Evolutionary conservation across 75 land plant species (phyloP).

Genomic region (Pinus taeda): DNA sequence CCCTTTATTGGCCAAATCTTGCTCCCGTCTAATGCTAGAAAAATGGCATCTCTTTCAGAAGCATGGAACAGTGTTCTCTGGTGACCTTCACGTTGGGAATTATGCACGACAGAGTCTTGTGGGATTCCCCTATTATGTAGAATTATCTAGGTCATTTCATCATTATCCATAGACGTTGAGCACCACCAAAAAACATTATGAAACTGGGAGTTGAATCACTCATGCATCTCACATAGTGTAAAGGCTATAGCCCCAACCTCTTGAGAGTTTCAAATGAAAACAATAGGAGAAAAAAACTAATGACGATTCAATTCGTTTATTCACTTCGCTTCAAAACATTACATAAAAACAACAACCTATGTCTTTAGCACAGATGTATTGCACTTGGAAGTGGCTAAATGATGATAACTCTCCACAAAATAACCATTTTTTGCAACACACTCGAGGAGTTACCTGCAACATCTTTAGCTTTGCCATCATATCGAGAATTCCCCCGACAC

Average conservation of each 20-base stretch:
- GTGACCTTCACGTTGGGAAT: constrained; percentile 60
- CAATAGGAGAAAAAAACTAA: too few relatives aligned
- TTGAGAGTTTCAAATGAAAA: too few relatives aligned
- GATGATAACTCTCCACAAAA: not conserved
- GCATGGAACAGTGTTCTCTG: constrained; percentile 75
- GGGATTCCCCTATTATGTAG: too few relatives aligned
- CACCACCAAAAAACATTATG: too few relatives aligned
- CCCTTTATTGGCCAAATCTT: constrained; percentile 79
- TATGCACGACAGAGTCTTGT: constrained; percentile 57
- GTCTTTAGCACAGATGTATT: not conserved
- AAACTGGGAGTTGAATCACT: too few relatives aligned
- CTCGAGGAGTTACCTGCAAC: not conserved
- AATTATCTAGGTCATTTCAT: too few relatives aligned
- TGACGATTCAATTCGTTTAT: too few relatives aligned
- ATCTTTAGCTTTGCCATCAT: not conserved
- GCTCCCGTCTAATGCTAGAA: constrained; percentile 61
- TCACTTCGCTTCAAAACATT: too few relatives aligned
- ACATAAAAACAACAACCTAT: not conserved
- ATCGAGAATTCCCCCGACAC: not conserved
- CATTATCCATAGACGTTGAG: too few relatives aligned
- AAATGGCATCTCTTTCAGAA: constrained; percentile 68
- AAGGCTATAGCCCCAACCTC: too few relatives aligned
- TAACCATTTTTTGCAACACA: not conserved
- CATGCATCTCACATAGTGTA: too few relatives aligned
- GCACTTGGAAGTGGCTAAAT: not conserved